Evolutionary conservation across 768 basidiomycete species (phyloP).

Genomic region (Calocybe indica): DNA sequence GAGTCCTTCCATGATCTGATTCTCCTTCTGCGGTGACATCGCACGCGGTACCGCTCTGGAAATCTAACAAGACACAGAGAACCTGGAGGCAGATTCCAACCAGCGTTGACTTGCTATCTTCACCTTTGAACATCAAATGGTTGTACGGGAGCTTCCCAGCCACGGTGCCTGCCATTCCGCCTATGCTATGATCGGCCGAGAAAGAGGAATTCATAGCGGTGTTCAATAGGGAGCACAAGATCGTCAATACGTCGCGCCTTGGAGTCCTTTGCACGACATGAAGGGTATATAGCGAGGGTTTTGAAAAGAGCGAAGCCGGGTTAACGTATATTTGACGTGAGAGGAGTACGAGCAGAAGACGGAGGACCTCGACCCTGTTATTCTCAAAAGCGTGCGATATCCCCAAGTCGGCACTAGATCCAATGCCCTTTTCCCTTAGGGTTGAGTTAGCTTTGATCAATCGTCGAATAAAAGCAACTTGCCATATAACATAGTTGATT

Average conservation of each 20-base stretch:
- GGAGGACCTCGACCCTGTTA: conserved; percentile 86
- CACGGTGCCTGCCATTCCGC: conserved; percentile 67
- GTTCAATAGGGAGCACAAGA: conserved; percentile 91
- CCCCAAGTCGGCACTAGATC: conserved; percentile 74
- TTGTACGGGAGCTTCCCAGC: conserved; percentile 84
- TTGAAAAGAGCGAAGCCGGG: conserved; percentile 60
- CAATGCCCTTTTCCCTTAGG: conserved; percentile 89
- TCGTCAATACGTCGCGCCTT: conserved; percentile 80
- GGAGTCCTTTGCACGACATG: conserved; percentile 73
- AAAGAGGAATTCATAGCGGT: conserved; percentile 72
- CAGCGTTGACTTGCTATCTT: conserved; percentile 68
- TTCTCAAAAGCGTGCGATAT: conserved; percentile 58
- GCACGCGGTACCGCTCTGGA: conserved; percentile 70
- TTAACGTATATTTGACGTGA: conserved; percentile 88
- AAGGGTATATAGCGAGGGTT: conserved; percentile 71
- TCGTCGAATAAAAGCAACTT: conserved; percentile 17
- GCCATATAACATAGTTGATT: conserved; percentile 88
- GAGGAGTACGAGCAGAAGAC: conserved; percentile 80
- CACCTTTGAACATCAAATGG: conserved; percentile 86
- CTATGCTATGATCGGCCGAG: conserved; percentile 46
- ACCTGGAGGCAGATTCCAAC: conserved; percentile 74
- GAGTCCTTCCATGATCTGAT: conserved; percentile 38
- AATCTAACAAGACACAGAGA: conserved; percentile 71
- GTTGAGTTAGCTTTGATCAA: background rate
- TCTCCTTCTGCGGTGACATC: conserved; percentile 39